Evolutionary conservation across 805 yeast species (phyloP), one percentile per base, ranked within the genome.

Genomic region (Cyberlindnera subsufficiens): DNA sequence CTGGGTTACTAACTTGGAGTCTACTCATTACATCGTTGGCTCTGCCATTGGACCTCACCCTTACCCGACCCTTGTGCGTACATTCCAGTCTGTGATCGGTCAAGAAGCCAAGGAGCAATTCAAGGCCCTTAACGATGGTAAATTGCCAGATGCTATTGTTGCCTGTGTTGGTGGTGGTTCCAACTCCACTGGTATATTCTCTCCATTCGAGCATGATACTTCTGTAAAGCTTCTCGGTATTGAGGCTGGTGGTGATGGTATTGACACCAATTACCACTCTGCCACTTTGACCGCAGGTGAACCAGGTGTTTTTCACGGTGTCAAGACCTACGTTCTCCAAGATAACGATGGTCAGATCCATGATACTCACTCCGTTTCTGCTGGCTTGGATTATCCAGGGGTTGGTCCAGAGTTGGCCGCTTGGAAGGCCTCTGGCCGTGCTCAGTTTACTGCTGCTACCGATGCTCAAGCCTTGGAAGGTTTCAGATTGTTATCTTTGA

Each of bases 141-240:
- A 78, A 56, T 73, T 93, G 51, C 99, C 99, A 38, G 86, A 93
- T 58, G 88, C 90, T 16, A 80, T 93, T 34, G 96, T 93, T 49
- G 99, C 99, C 2, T 93, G 99, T 74, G 99, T 93, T 39, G 99
- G 99, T 58, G 99, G 99, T 59, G 99, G 99, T 43, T 88, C 96
- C 16, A 93, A 93, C 74, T 83, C 96, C 40, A 80, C 95, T 29
- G 99, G 99, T 64, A 80, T 91, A 77, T 93, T 93, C 66, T 81
- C 88, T 18, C 97, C 98, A 42, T 93, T 93, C 61, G 95, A 88
- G 61, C 71, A 86, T 15, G 96, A 89, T 61, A 51, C 61, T 14
- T 69, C 77, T 8, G 99, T 93, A 36, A 78, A 77, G 59, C 70
- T 93, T 61, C 68, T 90, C 27, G 99, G 99, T 64, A 88, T 90